These are phyloP conservation scores for Suillus sp. DNA, from an alignment of 768 basidiomycete species.

Conservation along the genomic window DNA sequence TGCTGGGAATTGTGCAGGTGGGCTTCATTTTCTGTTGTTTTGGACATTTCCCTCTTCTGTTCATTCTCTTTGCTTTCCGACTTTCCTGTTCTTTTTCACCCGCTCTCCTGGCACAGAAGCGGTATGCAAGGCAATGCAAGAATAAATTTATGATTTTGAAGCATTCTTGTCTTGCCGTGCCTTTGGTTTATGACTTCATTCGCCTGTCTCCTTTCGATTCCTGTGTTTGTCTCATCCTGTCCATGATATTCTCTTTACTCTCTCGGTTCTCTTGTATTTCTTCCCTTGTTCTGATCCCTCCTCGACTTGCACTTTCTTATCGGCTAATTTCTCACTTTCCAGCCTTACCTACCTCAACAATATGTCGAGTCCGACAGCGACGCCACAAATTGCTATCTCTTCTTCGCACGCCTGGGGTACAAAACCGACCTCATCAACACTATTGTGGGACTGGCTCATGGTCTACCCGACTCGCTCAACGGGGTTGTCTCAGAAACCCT, in stretches of 20 bases:
- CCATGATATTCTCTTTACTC: background rate
- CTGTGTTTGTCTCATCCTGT: background rate
- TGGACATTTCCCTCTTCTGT: background rate
- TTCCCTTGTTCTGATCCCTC: background rate
- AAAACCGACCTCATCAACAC: slow-evolving; percentile 88
- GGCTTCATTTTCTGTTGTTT: slow-evolving; percentile 8
- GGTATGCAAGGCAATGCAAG: background rate
- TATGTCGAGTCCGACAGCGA: slow-evolving; percentile 90
- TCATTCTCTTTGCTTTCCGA: background rate
- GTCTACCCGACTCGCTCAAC: slow-evolving; percentile 83
- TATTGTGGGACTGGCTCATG: slow-evolving; percentile 80
- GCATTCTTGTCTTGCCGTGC: background rate
- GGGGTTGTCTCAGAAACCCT: slow-evolving; percentile 80
- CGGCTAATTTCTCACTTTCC: slow-evolving; percentile 1
- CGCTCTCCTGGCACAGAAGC: background rate
- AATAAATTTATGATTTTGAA: background rate
- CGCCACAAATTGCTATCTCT: slow-evolving; percentile 85
- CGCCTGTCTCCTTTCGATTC: background rate
- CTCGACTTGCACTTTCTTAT: background rate
- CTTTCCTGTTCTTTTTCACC: background rate
- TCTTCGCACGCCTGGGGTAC: slow-evolving; percentile 86
- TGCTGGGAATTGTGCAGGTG: slow-evolving; percentile 84
- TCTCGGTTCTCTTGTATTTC: background rate
- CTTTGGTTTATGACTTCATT: background rate
- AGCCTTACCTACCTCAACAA: slow-evolving; percentile 90